phyloP scores from a whole-genome alignment of 257 asterid genomes.

The Cinchona pubescens region DNA sequence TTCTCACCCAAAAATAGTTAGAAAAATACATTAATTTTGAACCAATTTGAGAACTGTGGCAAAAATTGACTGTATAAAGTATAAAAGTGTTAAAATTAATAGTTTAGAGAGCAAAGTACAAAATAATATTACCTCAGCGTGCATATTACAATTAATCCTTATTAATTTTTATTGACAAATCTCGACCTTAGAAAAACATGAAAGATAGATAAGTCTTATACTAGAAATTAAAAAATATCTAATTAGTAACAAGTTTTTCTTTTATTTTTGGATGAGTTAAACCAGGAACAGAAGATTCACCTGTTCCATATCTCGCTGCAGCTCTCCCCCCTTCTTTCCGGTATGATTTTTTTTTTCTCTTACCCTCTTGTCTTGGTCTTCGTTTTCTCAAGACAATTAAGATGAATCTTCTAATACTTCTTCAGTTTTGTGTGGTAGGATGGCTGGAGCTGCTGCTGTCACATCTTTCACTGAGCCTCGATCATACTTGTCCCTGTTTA shows the following conservation, averaged over 20 bases:
- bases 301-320: background rate
- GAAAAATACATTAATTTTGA: too few relatives aligned
- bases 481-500: conserved; percentile 34
- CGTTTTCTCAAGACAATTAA: background rate
- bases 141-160: too few relatives aligned
- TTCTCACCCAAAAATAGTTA: too few relatives aligned
- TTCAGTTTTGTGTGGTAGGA: conserved; percentile 13
- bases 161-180: background rate
- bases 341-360: conserved; percentile 7
- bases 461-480: conserved; percentile 35
- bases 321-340: conserved; percentile 4
- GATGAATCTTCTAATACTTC: background rate
- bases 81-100: too few relatives aligned
- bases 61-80: too few relatives aligned
- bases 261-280: background rate
- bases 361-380: background rate
- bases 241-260: background rate
- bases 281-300: conserved; percentile 10
- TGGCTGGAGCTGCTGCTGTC: conserved; percentile 35
- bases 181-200: conserved; percentile 23
- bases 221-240: background rate
- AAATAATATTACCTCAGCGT: too few relatives aligned
- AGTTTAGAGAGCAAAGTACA: too few relatives aligned
- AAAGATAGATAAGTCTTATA: background rate
- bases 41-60: too few relatives aligned